Evolutionary conservation across 352 stramenopile genomes (phyloP).

Genomic region (Phytophthora hybrid): DNA sequence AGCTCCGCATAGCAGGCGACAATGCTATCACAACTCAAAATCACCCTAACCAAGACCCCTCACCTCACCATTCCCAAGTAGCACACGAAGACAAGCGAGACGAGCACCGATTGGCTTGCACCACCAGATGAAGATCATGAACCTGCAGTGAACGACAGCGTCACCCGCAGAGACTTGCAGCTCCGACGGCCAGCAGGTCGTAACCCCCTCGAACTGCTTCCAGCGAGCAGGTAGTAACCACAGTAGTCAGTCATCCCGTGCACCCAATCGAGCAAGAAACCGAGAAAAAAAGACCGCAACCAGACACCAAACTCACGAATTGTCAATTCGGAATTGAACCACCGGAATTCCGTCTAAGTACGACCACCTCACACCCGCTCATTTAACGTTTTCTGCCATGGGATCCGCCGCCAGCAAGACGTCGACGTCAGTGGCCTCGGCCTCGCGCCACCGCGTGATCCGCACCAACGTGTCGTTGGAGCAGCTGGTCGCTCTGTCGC

Average conservation of each 20-base stretch:
- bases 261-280: slow-evolving; percentile 13
- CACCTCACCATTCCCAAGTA: slow-evolving; percentile 17
- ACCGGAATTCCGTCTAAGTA: slow-evolving; percentile 37
- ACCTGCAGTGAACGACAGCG: slow-evolving; percentile 16
- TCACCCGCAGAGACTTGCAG: slow-evolving; percentile 25
- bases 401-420: slow-evolving; percentile 44
- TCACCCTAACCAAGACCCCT: slow-evolving; percentile 5
- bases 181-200: slow-evolving; percentile 3
- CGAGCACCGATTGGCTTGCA: slow-evolving; percentile 11
- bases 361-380: slow-evolving; percentile 16
- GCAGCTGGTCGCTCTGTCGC: slow-evolving; percentile 40
- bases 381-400: slow-evolving; percentile 37
- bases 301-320: slow-evolving; percentile 1
- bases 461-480: slow-evolving; percentile 54
- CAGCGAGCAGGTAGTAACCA: slow-evolving; percentile 11
- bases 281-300: slow-evolving; percentile 1
- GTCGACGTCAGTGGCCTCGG: slow-evolving; percentile 18
- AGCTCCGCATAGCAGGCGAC: not conserved
- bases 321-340: too few species aligned
- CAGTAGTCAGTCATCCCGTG: slow-evolving; percentile 1
- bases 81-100: slow-evolving; percentile 25
- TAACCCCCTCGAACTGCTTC: slow-evolving; percentile 5
- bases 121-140: slow-evolving; percentile 10
- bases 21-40: slow-evolving; percentile 5
- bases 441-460: slow-evolving; percentile 35